These are phyloP conservation scores for Beauveria varroae DNA, from an alignment of 2,329 filamentous ascomycete genomes.

Conservation along the genomic window DNA sequence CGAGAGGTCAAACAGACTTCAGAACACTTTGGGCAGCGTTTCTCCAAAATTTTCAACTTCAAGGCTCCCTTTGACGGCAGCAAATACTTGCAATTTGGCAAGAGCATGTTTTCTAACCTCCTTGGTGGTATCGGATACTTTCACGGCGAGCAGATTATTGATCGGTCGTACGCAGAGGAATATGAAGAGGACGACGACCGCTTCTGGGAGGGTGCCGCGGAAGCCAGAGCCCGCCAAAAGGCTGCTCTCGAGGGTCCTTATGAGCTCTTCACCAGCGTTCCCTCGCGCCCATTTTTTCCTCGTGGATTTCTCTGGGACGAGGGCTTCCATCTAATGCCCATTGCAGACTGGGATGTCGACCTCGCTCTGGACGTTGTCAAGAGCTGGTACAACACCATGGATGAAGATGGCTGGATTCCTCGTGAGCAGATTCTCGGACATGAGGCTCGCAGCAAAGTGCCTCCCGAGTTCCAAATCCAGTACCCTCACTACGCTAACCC, in stretches of 20 bases:
- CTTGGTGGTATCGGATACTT: constrained; percentile 95
- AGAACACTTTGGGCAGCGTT: constrained; percentile 65
- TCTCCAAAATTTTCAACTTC: constrained; percentile 57
- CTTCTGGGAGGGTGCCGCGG: constrained; percentile 88
- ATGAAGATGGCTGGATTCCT: constrained; percentile 95
- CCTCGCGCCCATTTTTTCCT: constrained; percentile 92
- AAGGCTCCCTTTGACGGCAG: constrained; percentile 66
- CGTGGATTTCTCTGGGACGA: constrained; percentile 97
- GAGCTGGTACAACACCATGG: constrained; percentile 95
- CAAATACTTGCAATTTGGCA: constrained; percentile 72
- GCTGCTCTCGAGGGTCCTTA: constrained; percentile 72
- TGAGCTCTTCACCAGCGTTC: constrained; percentile 85
- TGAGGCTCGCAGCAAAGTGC: constrained; percentile 93
- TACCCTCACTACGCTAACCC: constrained; percentile 98
- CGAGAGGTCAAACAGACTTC: constrained; percentile 60
- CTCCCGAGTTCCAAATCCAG: constrained; percentile 84
- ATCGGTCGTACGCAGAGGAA: constrained; percentile 83
- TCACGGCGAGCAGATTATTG: constrained; percentile 78
- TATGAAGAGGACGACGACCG: constrained; percentile 94
- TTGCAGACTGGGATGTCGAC: constrained; percentile 91
- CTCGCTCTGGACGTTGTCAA: constrained; percentile 79
- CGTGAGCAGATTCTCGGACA: constrained; percentile 89
- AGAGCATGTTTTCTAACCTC: constrained; percentile 89
- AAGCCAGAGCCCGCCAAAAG: constrained; percentile 61
- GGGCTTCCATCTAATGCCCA: constrained; percentile 86